Base-by-base conservation (phyloP, 148 eudicot species). In the Diospyros lotus region DNA sequence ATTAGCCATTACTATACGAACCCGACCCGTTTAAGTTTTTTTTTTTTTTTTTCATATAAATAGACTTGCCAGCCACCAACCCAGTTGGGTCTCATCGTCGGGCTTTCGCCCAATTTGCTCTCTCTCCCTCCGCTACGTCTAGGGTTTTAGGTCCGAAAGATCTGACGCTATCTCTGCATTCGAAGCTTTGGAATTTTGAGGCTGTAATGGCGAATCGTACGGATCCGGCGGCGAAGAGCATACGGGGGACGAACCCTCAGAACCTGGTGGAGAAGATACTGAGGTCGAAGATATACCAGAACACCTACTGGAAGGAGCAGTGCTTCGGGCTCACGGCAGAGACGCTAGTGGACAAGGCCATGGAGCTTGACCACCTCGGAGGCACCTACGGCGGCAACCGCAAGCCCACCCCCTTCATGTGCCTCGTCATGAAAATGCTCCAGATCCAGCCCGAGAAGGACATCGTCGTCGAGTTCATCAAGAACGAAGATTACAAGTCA, bases 311-410 rank as follows among this genome's bases (percentile, higher is more conserved):
- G 98, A 93, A 95, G 85, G 98, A 95, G 78, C 99, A 95, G 73
- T 95, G 97, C 71, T 95, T 95, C 76, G 99, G 99, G 9, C 86
- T 95, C 2, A 95, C 99, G 2, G 99, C 99, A 15, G 99, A 95
- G 86, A 95, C 99, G 42, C 90, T 95, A 5, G 98, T 95, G 52
- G 99, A 92, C 78, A 95, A 95, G 85, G 99, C 99, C 44, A 95
- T 95, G 99, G 99, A 92, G 86, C 87, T 93, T 66, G 97, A 95
- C 83, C 98, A 93, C 73, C 82, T 95, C 64, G 99, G 98, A 38
- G 99, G 98, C 14, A 92, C 99, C 41, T 76, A 50, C 45, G 98
- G 97, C 9, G 99, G 99, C 62, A 95, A 86, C 78, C 94, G 98
- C 5, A 93, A 88, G 69, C 99, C 99, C 1, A 87, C 97, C 2